These are phyloP conservation scores for Podaxis sp. DNA, from an alignment of 768 basidiomycete genomes.

Conservation along the genomic window DNA sequence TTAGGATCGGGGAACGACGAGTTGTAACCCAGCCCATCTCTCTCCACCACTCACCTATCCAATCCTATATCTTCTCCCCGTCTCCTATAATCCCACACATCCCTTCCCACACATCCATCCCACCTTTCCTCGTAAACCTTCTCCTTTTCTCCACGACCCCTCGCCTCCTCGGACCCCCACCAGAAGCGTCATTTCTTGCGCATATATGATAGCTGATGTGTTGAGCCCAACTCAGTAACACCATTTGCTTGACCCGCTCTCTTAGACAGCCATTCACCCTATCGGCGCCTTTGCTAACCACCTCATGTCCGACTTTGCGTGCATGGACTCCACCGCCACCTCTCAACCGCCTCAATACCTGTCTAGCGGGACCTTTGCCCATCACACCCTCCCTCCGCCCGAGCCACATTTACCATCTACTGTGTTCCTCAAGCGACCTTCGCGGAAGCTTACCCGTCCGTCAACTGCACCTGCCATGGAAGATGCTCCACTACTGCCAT, in stretches of 20 bases:
- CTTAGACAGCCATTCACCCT: not conserved
- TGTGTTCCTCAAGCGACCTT: constrained; percentile 10
- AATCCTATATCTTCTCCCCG: not conserved
- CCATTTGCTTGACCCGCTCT: not conserved
- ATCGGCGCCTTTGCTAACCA: not conserved
- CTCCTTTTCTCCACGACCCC: not conserved
- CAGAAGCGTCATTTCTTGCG: not conserved
- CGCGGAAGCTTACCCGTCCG: constrained; percentile 30
- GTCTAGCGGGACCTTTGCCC: not conserved
- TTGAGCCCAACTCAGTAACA: not conserved
- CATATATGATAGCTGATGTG: constrained; percentile 1
- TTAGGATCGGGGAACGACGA: constrained; percentile 15
- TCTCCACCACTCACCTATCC: not conserved
- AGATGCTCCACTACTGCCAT: constrained; percentile 41
- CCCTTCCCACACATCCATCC: not conserved
- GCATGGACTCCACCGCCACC: constrained; percentile 1
- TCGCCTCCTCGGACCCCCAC: not conserved
- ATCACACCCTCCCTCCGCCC: not conserved
- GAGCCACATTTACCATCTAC: constrained; percentile 12
- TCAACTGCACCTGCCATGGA: constrained; percentile 45
- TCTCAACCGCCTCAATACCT: constrained; percentile 6
- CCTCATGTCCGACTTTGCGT: constrained; percentile 3
- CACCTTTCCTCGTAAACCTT: not conserved
- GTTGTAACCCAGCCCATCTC: constrained; percentile 11
- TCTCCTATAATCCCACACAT: not conserved